Percentiles rank a stretch among this genome's conserved stretches.
phyloP scores from a whole-genome alignment of 2,329 filamentous ascomycete species.

The Colletotrichum lentis region DNA sequence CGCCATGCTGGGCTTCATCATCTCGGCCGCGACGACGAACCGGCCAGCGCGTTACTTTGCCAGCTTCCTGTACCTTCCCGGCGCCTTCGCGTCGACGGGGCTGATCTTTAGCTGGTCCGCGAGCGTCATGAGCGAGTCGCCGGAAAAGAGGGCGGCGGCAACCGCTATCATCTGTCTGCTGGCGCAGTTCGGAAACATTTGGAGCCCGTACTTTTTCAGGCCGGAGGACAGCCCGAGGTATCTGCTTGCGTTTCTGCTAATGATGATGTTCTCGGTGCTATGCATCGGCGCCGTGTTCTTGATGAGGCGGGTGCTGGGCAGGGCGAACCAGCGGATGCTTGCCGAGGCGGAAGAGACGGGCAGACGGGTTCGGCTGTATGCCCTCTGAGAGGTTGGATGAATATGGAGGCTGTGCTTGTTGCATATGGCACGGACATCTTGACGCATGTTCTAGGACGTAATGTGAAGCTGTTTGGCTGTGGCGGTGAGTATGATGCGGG shows the following conservation, averaged over 20 bases:
- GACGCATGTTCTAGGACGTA: neutral
- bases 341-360: constrained; percentile 18
- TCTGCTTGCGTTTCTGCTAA: constrained; percentile 43
- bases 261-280: constrained; percentile 27
- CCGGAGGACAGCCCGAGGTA: constrained; percentile 44
- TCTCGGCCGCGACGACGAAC: constrained; percentile 64
- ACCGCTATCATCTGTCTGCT: constrained; percentile 50
- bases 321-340: constrained; percentile 26
- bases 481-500: neutral
- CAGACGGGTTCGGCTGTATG: constrained; percentile 24
- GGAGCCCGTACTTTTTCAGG: constrained; percentile 51
- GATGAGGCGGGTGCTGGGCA: constrained; percentile 29
- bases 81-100: constrained; percentile 43
- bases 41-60: constrained; percentile 60
- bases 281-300: constrained; percentile 24
- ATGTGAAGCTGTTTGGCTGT: neutral
- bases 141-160: constrained; percentile 50
- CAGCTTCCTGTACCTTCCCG: constrained; percentile 45
- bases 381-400: neutral
- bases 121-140: constrained; percentile 46
- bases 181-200: constrained; percentile 51
- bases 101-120: constrained; percentile 50
- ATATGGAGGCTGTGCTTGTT: neutral
- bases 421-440: neutral
- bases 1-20: constrained; percentile 64